These are phyloP conservation scores for Erucastrum elatum DNA, from an alignment of 345 rosid genomes.

Conservation along the genomic window DNA sequence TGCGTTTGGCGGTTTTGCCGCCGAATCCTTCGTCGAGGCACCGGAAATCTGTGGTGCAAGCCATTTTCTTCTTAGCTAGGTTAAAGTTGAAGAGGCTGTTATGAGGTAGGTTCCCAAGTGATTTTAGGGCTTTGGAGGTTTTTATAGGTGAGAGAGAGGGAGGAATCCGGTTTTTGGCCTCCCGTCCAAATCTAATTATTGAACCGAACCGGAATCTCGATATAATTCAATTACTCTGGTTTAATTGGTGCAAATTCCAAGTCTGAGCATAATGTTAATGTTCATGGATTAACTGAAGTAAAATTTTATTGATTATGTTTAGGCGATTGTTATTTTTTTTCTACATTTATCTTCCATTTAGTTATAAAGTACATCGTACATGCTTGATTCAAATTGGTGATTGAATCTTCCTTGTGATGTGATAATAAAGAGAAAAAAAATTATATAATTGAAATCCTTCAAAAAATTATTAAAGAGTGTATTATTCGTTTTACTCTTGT, in stretches of 20 bases:
- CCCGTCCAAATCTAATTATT: not conserved
- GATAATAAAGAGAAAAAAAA: too few species aligned
- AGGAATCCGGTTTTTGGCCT: not conserved
- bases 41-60: slow-evolving; percentile 87
- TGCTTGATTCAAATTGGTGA: not conserved
- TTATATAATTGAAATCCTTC: too few species aligned
- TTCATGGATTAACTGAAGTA: not conserved
- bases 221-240: not conserved
- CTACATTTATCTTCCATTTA: not conserved
- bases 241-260: not conserved
- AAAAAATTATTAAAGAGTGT: too few species aligned
- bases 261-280: not conserved
- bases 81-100: not conserved
- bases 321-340: too few species aligned
- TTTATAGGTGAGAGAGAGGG: slow-evolving; percentile 3
- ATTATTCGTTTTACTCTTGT: too few species aligned
- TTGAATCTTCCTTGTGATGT: too few species aligned
- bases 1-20: slow-evolving; percentile 88
- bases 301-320: too few species aligned
- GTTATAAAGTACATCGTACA: not conserved
- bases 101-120: not conserved
- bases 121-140: slow-evolving; percentile 14
- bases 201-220: slow-evolving; percentile 23
- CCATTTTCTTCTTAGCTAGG: slow-evolving; percentile 48
- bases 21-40: slow-evolving; percentile 92